These are phyloP conservation scores for Rutstroemia sp. DNA, from an alignment of 2,329 filamentous ascomycete genomes.

Conservation along the genomic window DNA sequence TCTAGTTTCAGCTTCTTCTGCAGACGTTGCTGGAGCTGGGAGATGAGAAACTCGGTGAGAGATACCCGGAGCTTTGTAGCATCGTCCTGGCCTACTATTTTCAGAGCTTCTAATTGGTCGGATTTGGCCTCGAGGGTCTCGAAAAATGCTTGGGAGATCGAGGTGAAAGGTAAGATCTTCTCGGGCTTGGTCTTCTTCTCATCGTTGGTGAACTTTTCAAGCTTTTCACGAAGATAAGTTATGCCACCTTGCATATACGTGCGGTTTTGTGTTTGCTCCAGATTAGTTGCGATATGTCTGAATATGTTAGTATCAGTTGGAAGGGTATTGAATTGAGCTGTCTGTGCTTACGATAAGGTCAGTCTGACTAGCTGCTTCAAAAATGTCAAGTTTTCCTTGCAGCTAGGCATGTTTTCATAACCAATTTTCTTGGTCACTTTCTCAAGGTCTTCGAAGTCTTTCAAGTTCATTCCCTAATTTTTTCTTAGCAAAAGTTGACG, in stretches of 20 bases:
- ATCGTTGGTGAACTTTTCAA: slow-evolving; percentile 12
- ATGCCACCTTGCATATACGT: slow-evolving; percentile 21
- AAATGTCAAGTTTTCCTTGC: neutral
- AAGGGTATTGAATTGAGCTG: neutral
- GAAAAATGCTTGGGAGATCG: slow-evolving; percentile 19
- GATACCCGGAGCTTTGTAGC: slow-evolving; percentile 9
- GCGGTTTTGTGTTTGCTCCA: slow-evolving; percentile 24
- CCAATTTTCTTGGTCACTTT: slow-evolving; percentile 10
- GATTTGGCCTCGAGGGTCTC: slow-evolving; percentile 14
- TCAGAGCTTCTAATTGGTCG: slow-evolving; percentile 14
- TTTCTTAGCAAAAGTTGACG: neutral
- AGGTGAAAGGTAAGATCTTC: slow-evolving; percentile 18
- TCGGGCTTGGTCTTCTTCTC: slow-evolving; percentile 17
- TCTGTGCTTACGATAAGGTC: slow-evolving; percentile 21
- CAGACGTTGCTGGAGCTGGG: slow-evolving; percentile 16
- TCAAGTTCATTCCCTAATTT: slow-evolving; percentile 30
- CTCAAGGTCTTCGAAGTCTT: slow-evolving; percentile 31
- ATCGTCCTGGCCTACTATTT: slow-evolving; percentile 18
- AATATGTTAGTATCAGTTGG: slow-evolving; percentile 5
- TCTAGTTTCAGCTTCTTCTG: slow-evolving; percentile 12
- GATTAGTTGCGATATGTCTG: slow-evolving; percentile 22
- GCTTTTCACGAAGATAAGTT: slow-evolving; percentile 19
- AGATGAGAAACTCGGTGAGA: slow-evolving; percentile 19
- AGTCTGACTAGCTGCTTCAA: slow-evolving; percentile 19
- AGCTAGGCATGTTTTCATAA: slow-evolving; percentile 4